Base-by-base conservation (phyloP, 1,284 basidiomycete species). In the Cutaneotrichosporon sp. region DNA sequence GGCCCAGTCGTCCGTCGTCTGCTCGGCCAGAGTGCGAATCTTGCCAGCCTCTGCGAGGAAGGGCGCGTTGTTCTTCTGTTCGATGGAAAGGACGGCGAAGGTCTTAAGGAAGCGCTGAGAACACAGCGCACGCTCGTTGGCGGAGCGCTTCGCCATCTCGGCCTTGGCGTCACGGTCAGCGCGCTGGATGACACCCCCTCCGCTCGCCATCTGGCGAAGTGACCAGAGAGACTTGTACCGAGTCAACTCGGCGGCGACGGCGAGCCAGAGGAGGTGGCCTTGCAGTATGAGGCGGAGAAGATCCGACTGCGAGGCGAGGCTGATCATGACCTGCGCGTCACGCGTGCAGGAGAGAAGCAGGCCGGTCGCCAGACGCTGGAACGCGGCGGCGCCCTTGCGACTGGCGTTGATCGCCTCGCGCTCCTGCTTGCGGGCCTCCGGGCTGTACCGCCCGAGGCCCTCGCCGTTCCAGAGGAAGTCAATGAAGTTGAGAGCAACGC, bases 401-500 rank as follows among this genome's bases (percentile, higher is more conserved):
- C 9, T 43, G 11, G 33, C 33, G 2, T 22, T 20, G 33, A 36
- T 13, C 14, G 14, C 36, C 36, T 13, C 36, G 18, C 13, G 36
- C 24, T n/a, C 33, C n/a, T 25, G 5, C 33, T 34, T 24, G 10
- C 7, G 43, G n/a, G 6, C 8, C n/a, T 45, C 22, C 20, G 16
- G 20, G 20, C 13, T 53, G 13, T 10, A 31, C 4, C 33, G 20
- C 4, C 13, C 10, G 11, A 36, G 4, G 33, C 22, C 34, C 11
- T 16, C 16, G 9, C 33, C 51, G 14, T 42, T 24, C 52, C 33
- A 42, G 20, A 53, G 22, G 18, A 14, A 13, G 43, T 46, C 73
- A 0, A 83, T 82, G 46, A 77, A 76, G 33, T 86, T 79, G 29
- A 87, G 78, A 11, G 78, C 76, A 59, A 75, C 76, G 58, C 78